Evolutionary conservation across 805 yeast species (phyloP), one percentile per base, ranked within the genome.

Genomic region (Metschnikowia noctiluminum): DNA sequence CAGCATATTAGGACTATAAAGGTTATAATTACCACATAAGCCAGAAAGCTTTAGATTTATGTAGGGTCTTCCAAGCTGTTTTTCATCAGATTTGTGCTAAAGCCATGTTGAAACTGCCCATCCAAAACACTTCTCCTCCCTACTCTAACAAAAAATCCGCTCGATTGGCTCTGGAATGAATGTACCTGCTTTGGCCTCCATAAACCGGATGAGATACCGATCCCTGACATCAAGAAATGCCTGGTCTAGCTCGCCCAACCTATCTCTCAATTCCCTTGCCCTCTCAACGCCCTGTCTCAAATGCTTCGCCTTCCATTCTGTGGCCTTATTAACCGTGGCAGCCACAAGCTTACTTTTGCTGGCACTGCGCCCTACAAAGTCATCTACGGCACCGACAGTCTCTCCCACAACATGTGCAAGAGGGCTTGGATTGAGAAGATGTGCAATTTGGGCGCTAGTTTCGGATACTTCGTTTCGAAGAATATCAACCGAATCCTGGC

Each of bases 351-450:
- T 28, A 7, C 31, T 35, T 30, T 30, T 30, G 13, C 13, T 30
- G 10, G 32, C 32, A 30, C 32, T 30, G 32, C 28, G 38, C 14
- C 41, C 30, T 21, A 39, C 43, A 27, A 45, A 35, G 6, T 39
- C 31, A 15, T 35, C 48, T 0, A 45, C 43, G 28, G 40, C 48
- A 3, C 30, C 44, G 7, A 35, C 44, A 15, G 41, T 40, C 21
- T 36, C 48, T 12, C 27, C 38, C 40, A 45, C 10, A 11, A 28
- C 43, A 15, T 35, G 43, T 12, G 44, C 40, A 35, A 46, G 35
- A 11, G 49, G 49, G 14, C 49, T 46, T 3, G 49, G 49, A 32
- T 46, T 46, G n/a, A 46, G 31, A 12, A 46, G 9, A 6, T 41
- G 38, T n/a, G 42, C 28, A n/a, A 46, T 46, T 14, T 46, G 45